Evolutionary conservation across 2,329 filamentous ascomycete genomes (phyloP).

Genomic region (Amauroascus niger): DNA sequence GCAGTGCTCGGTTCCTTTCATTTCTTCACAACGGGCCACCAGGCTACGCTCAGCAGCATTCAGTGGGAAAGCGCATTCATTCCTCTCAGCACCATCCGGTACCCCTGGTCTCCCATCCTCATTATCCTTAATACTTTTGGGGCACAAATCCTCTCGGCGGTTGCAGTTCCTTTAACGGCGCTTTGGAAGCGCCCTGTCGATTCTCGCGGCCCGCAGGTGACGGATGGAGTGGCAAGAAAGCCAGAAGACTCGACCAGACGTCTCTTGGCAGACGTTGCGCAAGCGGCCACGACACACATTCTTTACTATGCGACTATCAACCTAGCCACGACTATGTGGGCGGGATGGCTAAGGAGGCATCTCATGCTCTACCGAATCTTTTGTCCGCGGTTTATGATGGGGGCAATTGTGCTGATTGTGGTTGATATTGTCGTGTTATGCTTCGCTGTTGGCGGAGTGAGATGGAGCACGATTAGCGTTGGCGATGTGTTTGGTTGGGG

Average conservation of each 20-base stretch:
- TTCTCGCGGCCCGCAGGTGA: slow-evolving; percentile 39
- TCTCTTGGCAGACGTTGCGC: slow-evolving; percentile 59
- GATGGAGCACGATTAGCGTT: slow-evolving; percentile 68
- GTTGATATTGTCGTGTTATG: slow-evolving; percentile 66
- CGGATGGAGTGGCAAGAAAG: slow-evolving; percentile 22
- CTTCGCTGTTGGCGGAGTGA: slow-evolving; percentile 62
- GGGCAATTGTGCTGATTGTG: slow-evolving; percentile 58
- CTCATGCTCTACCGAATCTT: slow-evolving; percentile 97
- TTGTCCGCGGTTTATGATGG: slow-evolving; percentile 80
- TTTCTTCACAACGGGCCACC: slow-evolving; percentile 97
- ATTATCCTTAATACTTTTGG: slow-evolving; percentile 81
- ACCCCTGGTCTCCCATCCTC: slow-evolving; percentile 80
- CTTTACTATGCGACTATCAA: slow-evolving; percentile 75
- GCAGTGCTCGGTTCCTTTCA: slow-evolving; percentile 86
- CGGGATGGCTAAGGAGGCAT: slow-evolving; percentile 76
- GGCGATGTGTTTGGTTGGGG: slow-evolving; percentile 78
- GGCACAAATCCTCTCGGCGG: slow-evolving; percentile 71
- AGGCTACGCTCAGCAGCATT: slow-evolving; percentile 74
- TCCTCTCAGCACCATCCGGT: slow-evolving; percentile 67
- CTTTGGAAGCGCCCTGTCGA: slow-evolving; percentile 84
- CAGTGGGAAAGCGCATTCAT: slow-evolving; percentile 97
- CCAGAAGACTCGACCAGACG: slow-evolving; percentile 25
- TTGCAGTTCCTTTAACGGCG: slow-evolving; percentile 68
- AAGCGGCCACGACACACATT: slow-evolving; percentile 63
- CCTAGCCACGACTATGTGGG: slow-evolving; percentile 81